Base-by-base conservation (phyloP, 1,139 yeast species). In the Geotrichum aggregatum region DNA sequence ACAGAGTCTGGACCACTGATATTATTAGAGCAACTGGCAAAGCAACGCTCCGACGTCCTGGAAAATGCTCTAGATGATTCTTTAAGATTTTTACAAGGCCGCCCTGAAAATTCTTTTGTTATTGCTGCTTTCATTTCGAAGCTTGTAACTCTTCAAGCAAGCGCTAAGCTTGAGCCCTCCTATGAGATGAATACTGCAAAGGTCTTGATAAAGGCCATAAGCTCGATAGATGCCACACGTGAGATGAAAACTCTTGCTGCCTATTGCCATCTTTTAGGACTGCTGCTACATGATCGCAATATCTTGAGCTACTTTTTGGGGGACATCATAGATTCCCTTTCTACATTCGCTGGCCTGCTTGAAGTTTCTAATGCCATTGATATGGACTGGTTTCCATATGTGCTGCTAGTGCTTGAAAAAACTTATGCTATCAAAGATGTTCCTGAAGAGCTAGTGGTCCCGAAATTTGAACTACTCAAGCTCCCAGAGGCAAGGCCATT, bases 101-200 rank as follows among this genome's bases (percentile, higher is more conserved):
- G 73, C 60, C 83, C 87, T 1, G 76, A 76, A 46, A 65, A 77
- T 8, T 76, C 77, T 4, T 69, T 69, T 31, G 68, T 76, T 0
- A 71, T 84, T 38, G 73, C 86, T 1, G 78, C 76, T 35, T 70
- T 82, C 49, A 65, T 82, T 49, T 61, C 70, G 4, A 58, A 68
- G 22, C 24, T 60, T 11, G 61, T 68, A 1, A 58, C 66, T 1
- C 68, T 65, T 62, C 1, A 69, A 36, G 24, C 47, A 6, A 47
- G 41, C 13, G 33, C 21, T 14, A 1, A 69, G 34, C 3, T 33
- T 13, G 36, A 46, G 7, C 38, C 22, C 13, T 35, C 41, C 16
- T 16, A 43, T 11, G 46, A 48, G 7, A 54, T 48, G 65, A 50
- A 66, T 69, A 39, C 61, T 71, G 52, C 62, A 6, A 66, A 65